phyloP scores from a whole-genome alignment of 2,329 filamentous ascomycete species.

The Penicillium thymicola region DNA sequence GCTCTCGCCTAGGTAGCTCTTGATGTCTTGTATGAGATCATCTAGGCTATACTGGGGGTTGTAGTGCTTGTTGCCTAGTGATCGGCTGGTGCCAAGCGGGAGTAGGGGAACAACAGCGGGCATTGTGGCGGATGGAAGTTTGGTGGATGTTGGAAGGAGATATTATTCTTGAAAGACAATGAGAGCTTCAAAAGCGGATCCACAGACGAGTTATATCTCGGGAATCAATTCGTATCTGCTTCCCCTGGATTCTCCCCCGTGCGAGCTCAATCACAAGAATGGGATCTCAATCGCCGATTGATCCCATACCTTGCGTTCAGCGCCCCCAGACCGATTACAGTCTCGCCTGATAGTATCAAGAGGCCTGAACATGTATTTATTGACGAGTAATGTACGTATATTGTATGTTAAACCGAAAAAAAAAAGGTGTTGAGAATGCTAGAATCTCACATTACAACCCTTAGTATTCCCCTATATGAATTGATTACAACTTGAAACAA shows the following conservation, averaged over 20 bases:
- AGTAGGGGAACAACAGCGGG: constrained; percentile 13
- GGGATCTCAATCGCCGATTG: constrained; percentile 20
- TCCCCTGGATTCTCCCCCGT: background rate
- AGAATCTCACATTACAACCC: background rate
- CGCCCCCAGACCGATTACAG: background rate
- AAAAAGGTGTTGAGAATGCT: background rate
- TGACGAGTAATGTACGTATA: background rate
- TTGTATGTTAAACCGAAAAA: background rate
- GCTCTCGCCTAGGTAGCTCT: constrained; percentile 25
- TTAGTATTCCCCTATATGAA: background rate
- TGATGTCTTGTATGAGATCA: constrained; percentile 28
- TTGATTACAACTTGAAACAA: background rate
- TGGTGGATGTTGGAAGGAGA: background rate
- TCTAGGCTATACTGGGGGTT: constrained; percentile 23
- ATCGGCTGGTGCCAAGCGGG: constrained; percentile 10
- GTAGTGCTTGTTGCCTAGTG: constrained; percentile 17
- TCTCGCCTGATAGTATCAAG: background rate
- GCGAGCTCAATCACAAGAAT: constrained; percentile 1
- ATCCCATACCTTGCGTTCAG: constrained; percentile 4
- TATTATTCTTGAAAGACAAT: background rate
- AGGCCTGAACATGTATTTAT: background rate
- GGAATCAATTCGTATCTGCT: background rate
- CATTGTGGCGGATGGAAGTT: constrained; percentile 12
- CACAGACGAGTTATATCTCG: background rate
- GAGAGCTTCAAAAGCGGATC: background rate